These are phyloP conservation scores for Venturia carpophila DNA, from an alignment of 2,329 filamentous ascomycete species.

Conservation along the genomic window DNA sequence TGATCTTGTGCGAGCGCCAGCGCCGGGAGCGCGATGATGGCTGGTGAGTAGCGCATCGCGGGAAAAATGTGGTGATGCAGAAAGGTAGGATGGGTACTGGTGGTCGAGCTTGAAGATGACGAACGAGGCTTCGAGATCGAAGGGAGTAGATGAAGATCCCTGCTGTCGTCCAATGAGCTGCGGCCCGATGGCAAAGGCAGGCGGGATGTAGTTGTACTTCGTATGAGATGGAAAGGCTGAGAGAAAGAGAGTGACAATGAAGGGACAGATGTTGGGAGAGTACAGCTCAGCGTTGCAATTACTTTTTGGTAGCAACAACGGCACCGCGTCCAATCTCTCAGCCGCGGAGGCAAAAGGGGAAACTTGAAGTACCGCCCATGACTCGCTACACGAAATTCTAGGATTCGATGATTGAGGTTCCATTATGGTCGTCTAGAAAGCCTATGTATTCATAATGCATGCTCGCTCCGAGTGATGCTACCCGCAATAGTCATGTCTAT, in stretches of 20 bases:
- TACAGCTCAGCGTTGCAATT: neutral
- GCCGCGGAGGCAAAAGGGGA: neutral
- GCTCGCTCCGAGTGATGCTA: conserved; percentile 11
- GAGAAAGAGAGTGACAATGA: neutral
- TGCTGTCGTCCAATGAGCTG: neutral
- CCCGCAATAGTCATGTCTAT: neutral
- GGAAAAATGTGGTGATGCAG: neutral
- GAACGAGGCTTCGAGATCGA: neutral
- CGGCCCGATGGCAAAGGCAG: neutral
- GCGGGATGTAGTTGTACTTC: neutral
- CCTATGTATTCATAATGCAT: conserved; percentile 8
- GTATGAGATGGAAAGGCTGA: neutral
- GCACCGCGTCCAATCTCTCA: neutral
- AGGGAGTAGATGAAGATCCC: neutral
- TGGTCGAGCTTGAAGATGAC: neutral
- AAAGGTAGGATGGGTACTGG: neutral
- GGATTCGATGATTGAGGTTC: neutral
- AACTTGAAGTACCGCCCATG: neutral
- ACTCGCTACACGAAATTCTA: neutral
- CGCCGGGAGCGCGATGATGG: conserved; percentile 44
- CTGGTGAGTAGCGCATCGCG: conserved; percentile 14
- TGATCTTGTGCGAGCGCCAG: conserved; percentile 49
- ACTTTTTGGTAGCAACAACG: neutral
- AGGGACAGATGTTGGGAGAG: neutral
- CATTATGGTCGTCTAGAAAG: conserved; percentile 4